phyloP scores from a whole-genome alignment of 768 basidiomycete species.

The Serendipita indica region DNA sequence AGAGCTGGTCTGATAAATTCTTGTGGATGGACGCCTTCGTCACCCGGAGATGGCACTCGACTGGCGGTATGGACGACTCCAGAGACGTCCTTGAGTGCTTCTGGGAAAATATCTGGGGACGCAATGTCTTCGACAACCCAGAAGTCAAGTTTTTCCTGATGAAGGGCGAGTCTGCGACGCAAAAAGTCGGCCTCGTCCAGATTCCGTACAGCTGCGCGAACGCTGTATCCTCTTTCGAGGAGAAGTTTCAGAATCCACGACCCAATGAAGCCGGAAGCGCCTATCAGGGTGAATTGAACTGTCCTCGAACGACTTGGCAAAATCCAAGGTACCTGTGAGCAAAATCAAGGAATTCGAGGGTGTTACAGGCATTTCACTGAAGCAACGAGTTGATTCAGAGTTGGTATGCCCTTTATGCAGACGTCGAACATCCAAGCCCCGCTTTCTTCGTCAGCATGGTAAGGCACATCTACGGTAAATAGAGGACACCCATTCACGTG shows the following conservation, averaged over 20 bases:
- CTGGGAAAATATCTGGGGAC: slow-evolving; percentile 12
- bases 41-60: slow-evolving; percentile 9
- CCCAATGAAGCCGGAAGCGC: neutral
- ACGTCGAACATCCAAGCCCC: too few relatives aligned
- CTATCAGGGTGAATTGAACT: too few relatives aligned
- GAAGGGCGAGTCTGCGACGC: neutral
- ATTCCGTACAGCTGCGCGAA: neutral
- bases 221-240: neutral
- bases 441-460: too few relatives aligned
- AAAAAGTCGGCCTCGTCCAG: neutral
- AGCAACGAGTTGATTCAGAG: too few relatives aligned
- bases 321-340: too few relatives aligned
- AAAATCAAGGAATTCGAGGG: too few relatives aligned
- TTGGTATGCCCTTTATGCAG: too few relatives aligned
- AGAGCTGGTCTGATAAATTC: slow-evolving; percentile 25
- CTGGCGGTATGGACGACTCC: slow-evolving; percentile 16
- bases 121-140: neutral
- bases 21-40: slow-evolving; percentile 8
- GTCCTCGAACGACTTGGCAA: too few relatives aligned
- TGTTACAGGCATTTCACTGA: too few relatives aligned
- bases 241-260: neutral
- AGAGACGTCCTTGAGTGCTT: slow-evolving; percentile 15
- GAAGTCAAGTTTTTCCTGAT: neutral
- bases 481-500: too few relatives aligned
- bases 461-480: too few relatives aligned